Conservation (phyloP, 1,284 basidiomycete species). For the Xanthoconium separans region DNA sequence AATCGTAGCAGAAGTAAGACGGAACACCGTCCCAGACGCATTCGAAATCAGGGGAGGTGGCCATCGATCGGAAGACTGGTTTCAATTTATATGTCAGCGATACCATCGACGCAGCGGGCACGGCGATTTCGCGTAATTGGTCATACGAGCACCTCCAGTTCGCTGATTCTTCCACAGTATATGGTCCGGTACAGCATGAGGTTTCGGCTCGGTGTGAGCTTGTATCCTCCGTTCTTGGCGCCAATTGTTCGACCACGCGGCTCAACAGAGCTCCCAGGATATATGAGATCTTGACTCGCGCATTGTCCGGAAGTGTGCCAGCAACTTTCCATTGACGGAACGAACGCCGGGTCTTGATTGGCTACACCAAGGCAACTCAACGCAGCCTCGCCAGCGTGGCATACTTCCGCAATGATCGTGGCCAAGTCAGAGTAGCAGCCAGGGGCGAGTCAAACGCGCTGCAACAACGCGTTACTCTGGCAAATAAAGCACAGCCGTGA, state of each 20-base stretch:
- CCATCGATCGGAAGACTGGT: constrained; percentile 16
- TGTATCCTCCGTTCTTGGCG: constrained; percentile 8
- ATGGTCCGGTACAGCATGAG: constrained; percentile 14
- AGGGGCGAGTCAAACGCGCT: background rate
- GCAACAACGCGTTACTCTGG: background rate
- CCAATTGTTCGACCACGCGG: constrained; percentile 22
- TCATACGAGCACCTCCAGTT: constrained; percentile 9
- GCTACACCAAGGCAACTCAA: constrained; percentile 11
- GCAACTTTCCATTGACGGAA: constrained; percentile 11
- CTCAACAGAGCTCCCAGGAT: constrained; percentile 11
- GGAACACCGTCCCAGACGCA: constrained; percentile 25
- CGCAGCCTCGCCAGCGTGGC: background rate
- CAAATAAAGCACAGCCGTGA: constrained; percentile 15
- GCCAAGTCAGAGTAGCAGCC: constrained; percentile 10
- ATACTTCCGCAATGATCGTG: constrained; percentile 28
- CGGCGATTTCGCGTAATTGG: constrained; percentile 26
- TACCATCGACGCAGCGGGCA: constrained; percentile 23
- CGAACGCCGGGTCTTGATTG: constrained; percentile 14
- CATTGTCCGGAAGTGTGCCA: constrained; percentile 1
- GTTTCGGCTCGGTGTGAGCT: constrained; percentile 1
- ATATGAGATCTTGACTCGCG: constrained; percentile 15
- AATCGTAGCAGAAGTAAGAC: constrained; percentile 15
- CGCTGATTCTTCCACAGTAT: background rate
- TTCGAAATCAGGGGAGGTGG: constrained; percentile 19
- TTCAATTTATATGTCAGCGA: constrained; percentile 29